Evolutionary conservation across 805 yeast species (phyloP), one percentile per base, ranked within the genome.

Genomic region (Tetrapisispora nanseiensis): DNA sequence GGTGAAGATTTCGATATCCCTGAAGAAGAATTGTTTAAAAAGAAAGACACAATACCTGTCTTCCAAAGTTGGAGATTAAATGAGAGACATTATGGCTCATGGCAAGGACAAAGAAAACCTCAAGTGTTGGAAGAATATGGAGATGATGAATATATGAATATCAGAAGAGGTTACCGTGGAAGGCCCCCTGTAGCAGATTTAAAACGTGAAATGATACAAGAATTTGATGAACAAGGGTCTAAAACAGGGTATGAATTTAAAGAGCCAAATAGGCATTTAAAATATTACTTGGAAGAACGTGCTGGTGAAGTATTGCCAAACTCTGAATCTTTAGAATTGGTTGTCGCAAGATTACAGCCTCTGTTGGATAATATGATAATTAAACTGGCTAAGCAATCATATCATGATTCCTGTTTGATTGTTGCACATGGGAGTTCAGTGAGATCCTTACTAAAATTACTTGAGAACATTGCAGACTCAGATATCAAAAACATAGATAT

Each of bases 401-500:
- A 62, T 6, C 74, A 70, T 32, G 75, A 78, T 55, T 74, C 78
- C 27, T 81, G 82, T 15, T 58, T 84, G 43, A 63, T 83, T 46
- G 83, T 84, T 40, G 86, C 85, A 12, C 95, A 84, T 70, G 95
- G 95, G 33, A 79, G 85, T 59, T 76, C 89, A 5, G 82, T 82
- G 46, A 71, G 95, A 58, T 84, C 87, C 8, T 66, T 84, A 44
- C 71, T 82, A 51, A 84, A 83, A 62, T 71, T 79, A 51, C 59
- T 84, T 50, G 82, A 80, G 63, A 67, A 68, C 15, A 74, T 84
- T 32, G 70, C 78, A 39, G 86, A 81, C 54, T 75, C 71, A 3
- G 82, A 76, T 37, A 83, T 84, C 51, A 81, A 83, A 43, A 74
- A 76, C 38, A 72, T 84, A 49, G 83, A 84, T 66, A 81, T 84